Evolutionary conservation across 352 stramenopile species (phyloP), one percentile per base, ranked within the genome.

Genomic region (Globisporangium lucens): DNA sequence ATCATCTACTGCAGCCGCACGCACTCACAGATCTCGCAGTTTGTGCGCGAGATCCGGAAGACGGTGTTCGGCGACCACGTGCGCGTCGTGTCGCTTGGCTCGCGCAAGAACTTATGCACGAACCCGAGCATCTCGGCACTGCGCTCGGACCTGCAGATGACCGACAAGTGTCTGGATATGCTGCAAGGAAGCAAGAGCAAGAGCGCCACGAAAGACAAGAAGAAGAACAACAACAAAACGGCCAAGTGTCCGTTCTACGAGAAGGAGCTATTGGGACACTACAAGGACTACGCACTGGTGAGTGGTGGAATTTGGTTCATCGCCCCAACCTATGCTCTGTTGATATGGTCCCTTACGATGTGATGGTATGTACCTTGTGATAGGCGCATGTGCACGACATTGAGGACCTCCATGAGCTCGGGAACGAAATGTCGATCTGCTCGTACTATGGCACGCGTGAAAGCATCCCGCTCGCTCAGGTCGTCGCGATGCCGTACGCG

Each of bases 391-490:
- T 94, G 35, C 84, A 92, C 61, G 97, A 99, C 67, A 98, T 99
- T 61, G 98, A 99, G 81, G 97, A 99, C 61, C 72, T 99, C 2
- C 85, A 91, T 27, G 77, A 74, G 15, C 75, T 99, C 12, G 97
- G 97, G 24, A 75, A 90, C 43, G 79, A 97, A 20, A 89, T 94
- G 75, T 91, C 91, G 5, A 93, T 90, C 49, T 99, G 98, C 73
- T 93, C 97, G 5, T 99, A 99, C 74, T 99, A 99, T 75, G 97
- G 97, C 5, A 81, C 89, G 10, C 80, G 96, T 49, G 84, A 94
- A 61, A 97, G 93, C 46, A 72, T 98, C 15, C 78, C 88, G 0
- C 75, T 97, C 13, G 92, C 93, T n/a, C 89, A 98, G 70, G 75
- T 97, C 8, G 74, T 97, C 22, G 86, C 88, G 2, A 90, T 99